Conservation (phyloP, 176 grass and related monocot genomes). For the Aegilops sharonensis region DNA sequence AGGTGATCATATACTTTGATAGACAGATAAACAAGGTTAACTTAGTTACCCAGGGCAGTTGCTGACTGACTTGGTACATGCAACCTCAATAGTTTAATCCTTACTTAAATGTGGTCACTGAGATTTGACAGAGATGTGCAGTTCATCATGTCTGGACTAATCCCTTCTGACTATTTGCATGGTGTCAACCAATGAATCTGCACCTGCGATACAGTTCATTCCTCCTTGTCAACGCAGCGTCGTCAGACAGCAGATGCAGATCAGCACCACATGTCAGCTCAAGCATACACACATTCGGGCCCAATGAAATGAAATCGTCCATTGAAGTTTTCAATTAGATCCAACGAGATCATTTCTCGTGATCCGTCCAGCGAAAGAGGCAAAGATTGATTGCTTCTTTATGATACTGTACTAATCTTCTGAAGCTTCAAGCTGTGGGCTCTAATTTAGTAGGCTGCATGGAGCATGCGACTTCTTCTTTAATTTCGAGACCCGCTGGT, state of each 20-base stretch:
- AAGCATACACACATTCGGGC: not conserved
- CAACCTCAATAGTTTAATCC: not conserved
- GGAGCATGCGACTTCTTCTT: conserved; percentile 31
- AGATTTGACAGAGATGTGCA: not conserved
- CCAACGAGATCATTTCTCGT: conserved; percentile 24
- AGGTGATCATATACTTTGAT: not conserved
- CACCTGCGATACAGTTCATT: not conserved
- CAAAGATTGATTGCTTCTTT: conserved; percentile 30
- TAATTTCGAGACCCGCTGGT: conserved; percentile 3
- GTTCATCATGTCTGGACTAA: not conserved
- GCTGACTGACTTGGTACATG: not conserved
- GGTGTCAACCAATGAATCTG: conserved; percentile 30
- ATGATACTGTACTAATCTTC: conserved; percentile 12
- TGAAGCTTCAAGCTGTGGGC: not conserved
- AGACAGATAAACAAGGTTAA: conserved; percentile 14
- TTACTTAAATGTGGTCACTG: not conserved
- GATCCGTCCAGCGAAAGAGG: conserved; percentile 27
- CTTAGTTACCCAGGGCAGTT: not conserved
- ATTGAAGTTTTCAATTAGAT: conserved; percentile 20
- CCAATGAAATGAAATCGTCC: not conserved
- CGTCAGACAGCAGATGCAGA: conserved; percentile 24
- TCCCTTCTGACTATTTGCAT: conserved; percentile 25
- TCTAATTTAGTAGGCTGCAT: not conserved
- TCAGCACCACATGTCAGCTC: not conserved
- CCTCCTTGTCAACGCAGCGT: conserved; percentile 29